Evolutionary conservation across 2,329 filamentous ascomycete species (phyloP).

Genomic region (Xylariaceae sp.): DNA sequence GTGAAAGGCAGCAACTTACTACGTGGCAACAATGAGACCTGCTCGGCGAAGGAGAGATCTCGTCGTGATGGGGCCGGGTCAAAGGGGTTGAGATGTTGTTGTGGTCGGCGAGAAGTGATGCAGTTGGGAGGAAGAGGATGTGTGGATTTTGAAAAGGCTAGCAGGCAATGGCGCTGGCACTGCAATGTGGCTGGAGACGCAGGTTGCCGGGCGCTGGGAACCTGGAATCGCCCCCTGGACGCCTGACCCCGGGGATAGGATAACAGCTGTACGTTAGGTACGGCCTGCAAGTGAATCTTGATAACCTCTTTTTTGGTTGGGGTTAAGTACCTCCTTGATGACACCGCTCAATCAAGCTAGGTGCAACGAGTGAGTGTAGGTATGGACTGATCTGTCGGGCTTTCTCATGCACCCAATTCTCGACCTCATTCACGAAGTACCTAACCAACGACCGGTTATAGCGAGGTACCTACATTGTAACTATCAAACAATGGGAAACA

Average conservation of each 20-base stretch:
- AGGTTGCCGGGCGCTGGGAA: slow-evolving; percentile 9
- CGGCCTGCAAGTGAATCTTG: too few species aligned
- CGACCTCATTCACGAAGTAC: too few species aligned
- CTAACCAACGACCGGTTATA: too few species aligned
- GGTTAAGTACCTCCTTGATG: too few species aligned
- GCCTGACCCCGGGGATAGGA: neutral
- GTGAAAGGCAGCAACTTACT: slow-evolving; percentile 26
- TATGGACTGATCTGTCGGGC: too few species aligned
- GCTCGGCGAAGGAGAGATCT: slow-evolving; percentile 36
- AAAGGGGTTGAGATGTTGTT: slow-evolving; percentile 28
- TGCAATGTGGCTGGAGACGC: slow-evolving; percentile 33
- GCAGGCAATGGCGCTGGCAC: slow-evolving; percentile 6
- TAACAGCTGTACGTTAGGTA: too few species aligned
- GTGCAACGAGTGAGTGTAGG: too few species aligned
- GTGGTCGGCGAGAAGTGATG: slow-evolving; percentile 27
- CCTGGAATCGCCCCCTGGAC: neutral
- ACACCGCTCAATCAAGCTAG: too few species aligned
- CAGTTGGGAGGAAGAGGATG: slow-evolving; percentile 34
- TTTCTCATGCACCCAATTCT: too few species aligned
- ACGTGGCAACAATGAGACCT: slow-evolving; percentile 35
- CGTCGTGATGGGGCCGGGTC: slow-evolving; percentile 29
- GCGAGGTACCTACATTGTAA: too few species aligned
- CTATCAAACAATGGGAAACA: too few species aligned
- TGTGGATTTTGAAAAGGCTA: slow-evolving; percentile 30
- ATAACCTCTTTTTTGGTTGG: too few species aligned